Evolutionary conservation across 2,329 filamentous ascomycete genomes (phyloP).

Genomic region (Colletotrichum tropicicola): DNA sequence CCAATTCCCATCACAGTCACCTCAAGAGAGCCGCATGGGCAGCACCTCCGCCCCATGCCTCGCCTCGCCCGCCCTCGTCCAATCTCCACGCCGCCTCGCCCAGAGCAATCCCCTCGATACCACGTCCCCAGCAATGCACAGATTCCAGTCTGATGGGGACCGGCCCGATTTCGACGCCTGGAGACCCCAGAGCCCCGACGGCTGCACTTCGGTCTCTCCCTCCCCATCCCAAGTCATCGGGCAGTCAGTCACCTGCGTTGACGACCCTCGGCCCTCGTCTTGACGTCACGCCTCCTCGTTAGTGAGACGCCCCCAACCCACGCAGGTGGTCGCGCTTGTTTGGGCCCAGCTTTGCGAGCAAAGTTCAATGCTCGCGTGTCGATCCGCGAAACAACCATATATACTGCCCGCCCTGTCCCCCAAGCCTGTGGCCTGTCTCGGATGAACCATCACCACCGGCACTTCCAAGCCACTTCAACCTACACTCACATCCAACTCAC

Average conservation of each 20-base stretch:
- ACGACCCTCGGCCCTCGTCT: slow-evolving; percentile 18
- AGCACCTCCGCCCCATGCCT: neutral
- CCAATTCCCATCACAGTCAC: slow-evolving; percentile 10
- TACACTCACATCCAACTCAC: slow-evolving; percentile 57
- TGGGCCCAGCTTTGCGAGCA: neutral
- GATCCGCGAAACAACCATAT: slow-evolving; percentile 25
- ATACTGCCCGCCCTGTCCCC: slow-evolving; percentile 13
- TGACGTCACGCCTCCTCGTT: slow-evolving; percentile 26
- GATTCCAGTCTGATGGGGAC: slow-evolving; percentile 14
- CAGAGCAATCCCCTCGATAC: neutral
- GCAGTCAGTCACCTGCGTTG: neutral
- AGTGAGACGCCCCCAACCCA: slow-evolving; percentile 15
- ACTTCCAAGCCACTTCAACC: neutral
- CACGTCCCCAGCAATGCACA: neutral
- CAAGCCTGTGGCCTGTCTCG: neutral
- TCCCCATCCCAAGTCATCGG: slow-evolving; percentile 26
- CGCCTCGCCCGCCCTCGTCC: neutral
- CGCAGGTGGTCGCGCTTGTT: neutral
- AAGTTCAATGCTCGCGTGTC: slow-evolving; percentile 3
- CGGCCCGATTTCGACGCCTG: slow-evolving; percentile 27
- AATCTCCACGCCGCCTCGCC: neutral
- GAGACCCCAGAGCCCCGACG: slow-evolving; percentile 24
- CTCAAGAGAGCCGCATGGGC: slow-evolving; percentile 26
- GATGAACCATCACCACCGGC: slow-evolving; percentile 22
- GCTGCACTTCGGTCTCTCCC: slow-evolving; percentile 24